Evolutionary conservation across 2,329 filamentous ascomycete genomes (phyloP).

Genomic region (Fusarium veterinarium): DNA sequence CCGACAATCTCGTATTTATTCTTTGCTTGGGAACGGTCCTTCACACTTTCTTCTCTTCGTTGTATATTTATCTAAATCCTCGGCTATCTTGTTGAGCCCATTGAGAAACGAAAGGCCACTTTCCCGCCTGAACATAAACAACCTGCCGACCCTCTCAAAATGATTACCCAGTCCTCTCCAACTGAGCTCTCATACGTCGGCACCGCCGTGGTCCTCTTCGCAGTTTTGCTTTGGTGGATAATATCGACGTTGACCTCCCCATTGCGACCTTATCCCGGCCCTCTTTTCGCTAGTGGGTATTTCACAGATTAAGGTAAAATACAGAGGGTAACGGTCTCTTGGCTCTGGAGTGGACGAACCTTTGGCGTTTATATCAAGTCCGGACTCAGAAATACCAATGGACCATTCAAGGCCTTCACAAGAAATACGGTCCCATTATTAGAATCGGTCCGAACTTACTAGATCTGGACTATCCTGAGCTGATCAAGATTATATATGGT

Average conservation of each 20-base stretch:
- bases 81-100: too few relatives aligned
- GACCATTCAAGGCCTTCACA: conserved; percentile 50
- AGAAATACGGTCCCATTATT: conserved; percentile 54
- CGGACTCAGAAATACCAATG: conserved; percentile 44
- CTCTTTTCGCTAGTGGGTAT: not conserved
- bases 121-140: too few relatives aligned
- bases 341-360: conserved; percentile 46
- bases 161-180: too few relatives aligned
- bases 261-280: not conserved
- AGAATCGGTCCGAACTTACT: conserved; percentile 55
- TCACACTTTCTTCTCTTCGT: too few relatives aligned
- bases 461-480: conserved; percentile 50
- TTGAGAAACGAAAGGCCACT: too few relatives aligned
- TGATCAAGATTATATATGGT: conserved; percentile 52
- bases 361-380: conserved; percentile 49
- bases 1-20: too few relatives aligned
- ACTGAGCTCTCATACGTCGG: too few relatives aligned
- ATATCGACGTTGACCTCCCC: not conserved
- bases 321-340: too few relatives aligned
- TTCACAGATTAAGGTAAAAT: not conserved
- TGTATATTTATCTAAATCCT: too few relatives aligned
- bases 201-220: not conserved
- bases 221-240: not conserved
- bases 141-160: too few relatives aligned
- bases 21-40: too few relatives aligned